Base-by-base conservation (phyloP, 306 rosid species). In the Malus sylvestris region DNA sequence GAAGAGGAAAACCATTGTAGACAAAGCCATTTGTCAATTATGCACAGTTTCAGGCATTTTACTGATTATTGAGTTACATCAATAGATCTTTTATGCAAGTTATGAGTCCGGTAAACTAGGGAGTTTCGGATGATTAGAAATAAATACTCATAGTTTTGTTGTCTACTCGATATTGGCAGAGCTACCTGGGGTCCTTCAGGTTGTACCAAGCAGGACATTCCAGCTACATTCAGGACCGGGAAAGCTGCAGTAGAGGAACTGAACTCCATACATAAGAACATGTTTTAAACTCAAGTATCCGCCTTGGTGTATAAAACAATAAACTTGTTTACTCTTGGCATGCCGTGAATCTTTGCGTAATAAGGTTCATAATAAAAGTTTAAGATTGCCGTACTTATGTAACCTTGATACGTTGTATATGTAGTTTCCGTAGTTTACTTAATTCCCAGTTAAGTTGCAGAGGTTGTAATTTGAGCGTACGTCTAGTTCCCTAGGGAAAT, bases 151-250 rank as follows among this genome's bases (percentile, higher is more conserved):
- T 51, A 62, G 29, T 61, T 32, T 51, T 73, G 49, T 61, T 32
- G n/a, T 38, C 38, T 57, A 53, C 68, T 25, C 51, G 75, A 32
- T 20, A 6, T 53, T 65, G 78, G 14, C 92, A 94, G 98, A 87
- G 52, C 95, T 84, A 90, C 97, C 98, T 7, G 98, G 97, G 16
- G 98, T 95, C 75, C 91, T 95, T 76, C 97, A 92, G 86, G 97
- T 95, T 78, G 91, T 95, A 74, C 93, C 88, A 19, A 91, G 87
- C 90, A 67, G 79, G 87, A 89, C 74, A 69, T 67, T 83, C 64
- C 88, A 88, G 76, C 85, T 95, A 77, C 96, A 93, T 83, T 76
- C 91, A 32, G 96, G 92, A 73, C 57, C 80, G 32, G 79, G 67
- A 69, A 76, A 71, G 22, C 69, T 65, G 18, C 55, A 10, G 15